A percentile compares a stretch with the other conserved stretches of the same genome.
These are phyloP conservation scores for Corchorus olitorius DNA, from an alignment of 345 rosid species.

Conservation along the genomic window DNA sequence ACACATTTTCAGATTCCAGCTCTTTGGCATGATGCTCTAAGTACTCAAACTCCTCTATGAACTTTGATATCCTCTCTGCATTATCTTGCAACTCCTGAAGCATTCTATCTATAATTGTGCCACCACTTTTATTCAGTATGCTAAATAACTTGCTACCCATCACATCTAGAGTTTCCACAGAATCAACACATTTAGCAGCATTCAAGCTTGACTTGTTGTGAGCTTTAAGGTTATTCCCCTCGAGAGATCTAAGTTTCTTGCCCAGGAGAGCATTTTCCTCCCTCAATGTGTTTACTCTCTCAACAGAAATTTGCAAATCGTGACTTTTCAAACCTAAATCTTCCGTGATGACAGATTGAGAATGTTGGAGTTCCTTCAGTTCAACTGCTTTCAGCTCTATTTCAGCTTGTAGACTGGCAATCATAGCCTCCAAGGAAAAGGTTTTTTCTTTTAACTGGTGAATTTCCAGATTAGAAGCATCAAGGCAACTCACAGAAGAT, in stretches of 20 bases:
- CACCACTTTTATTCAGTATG: conserved; percentile 32
- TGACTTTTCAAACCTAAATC: conserved; percentile 46
- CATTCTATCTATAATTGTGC: conserved; percentile 44
- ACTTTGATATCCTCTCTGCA: conserved; percentile 42
- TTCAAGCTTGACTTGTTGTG: conserved; percentile 37
- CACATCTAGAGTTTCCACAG: conserved; percentile 27
- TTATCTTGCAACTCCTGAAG: conserved; percentile 52
- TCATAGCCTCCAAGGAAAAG: conserved; percentile 47
- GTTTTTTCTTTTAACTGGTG: conserved; percentile 45
- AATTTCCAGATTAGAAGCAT: conserved; percentile 35
- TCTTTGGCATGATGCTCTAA: conserved; percentile 54
- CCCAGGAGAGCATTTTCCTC: conserved; percentile 45
- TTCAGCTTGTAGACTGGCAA: conserved; percentile 52
- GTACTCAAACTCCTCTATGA: conserved; percentile 48
- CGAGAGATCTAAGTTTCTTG: conserved; percentile 30
- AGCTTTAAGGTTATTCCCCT: conserved; percentile 35
- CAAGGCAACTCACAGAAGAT: conserved; percentile 33
- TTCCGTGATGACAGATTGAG: conserved; percentile 42
- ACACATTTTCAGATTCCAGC: conserved; percentile 53
- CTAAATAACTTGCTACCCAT: conserved; percentile 26
- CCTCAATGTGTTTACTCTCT: conserved; percentile 36
- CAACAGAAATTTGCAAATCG: conserved; percentile 42
- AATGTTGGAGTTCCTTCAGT: conserved; percentile 47
- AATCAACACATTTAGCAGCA: conserved; percentile 37
- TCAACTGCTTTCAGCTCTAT: conserved; percentile 51